phyloP scores from a whole-genome alignment of 31 red algal species.

The Asparagopsis taxiformis region DNA sequence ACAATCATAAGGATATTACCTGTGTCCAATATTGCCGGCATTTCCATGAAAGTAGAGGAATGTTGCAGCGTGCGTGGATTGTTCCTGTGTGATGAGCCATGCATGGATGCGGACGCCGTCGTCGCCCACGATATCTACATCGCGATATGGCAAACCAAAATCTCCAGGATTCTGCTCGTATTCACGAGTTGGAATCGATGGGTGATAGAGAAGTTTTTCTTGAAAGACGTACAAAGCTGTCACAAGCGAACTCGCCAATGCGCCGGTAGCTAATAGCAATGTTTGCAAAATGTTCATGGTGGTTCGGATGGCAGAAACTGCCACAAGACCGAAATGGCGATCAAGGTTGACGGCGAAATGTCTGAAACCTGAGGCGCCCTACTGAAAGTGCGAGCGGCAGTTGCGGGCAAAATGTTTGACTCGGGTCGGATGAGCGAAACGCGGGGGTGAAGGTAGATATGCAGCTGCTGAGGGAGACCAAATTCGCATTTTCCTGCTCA shows the following conservation, averaged over 20 bases:
- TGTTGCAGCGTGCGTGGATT: conserved; percentile 34
- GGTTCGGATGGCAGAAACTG: too few relatives aligned
- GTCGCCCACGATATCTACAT: conserved; percentile 68
- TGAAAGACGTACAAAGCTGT: conserved; percentile 67
- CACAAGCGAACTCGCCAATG: conserved; percentile 34
- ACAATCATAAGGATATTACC: conserved; percentile 15
- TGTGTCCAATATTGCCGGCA: conserved; percentile 75
- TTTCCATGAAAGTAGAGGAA: conserved; percentile 96
- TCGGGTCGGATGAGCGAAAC: too few relatives aligned
- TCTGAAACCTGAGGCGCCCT: too few relatives aligned
- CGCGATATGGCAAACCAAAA: conserved; percentile 51
- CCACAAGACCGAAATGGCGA: too few relatives aligned
- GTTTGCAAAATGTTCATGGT: conserved; percentile 30
- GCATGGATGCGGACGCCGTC: conserved; percentile 79
- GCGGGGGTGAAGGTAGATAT: too few relatives aligned
- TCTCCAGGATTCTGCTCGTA: conserved; percentile 63
- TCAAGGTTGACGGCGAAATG: too few relatives aligned
- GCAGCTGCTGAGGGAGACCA: too few relatives aligned
- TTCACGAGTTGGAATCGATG: conserved; percentile 62
- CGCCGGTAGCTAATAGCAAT: conserved; percentile 9
- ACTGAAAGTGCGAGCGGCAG: too few relatives aligned
- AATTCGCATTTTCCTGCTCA: too few relatives aligned
- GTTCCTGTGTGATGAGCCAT: conserved; percentile 76
- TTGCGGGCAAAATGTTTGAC: too few relatives aligned
- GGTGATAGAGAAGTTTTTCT: conserved; percentile 80